Evolutionary conservation across 352 stramenopile species (phyloP).

Genomic region (Phytophthora pini): DNA sequence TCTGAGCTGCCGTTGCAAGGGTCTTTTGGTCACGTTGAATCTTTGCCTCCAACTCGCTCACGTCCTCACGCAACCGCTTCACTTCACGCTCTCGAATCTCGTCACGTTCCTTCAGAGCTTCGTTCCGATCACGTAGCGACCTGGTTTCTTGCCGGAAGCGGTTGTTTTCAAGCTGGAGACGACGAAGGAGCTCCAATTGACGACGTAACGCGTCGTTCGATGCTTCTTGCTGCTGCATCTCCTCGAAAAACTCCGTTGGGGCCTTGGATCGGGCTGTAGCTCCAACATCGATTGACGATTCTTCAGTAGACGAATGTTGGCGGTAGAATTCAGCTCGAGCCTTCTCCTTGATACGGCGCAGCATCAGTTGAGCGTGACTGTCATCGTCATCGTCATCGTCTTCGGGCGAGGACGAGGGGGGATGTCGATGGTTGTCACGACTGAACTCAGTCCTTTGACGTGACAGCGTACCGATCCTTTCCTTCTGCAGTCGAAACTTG

Average conservation of each 20-base stretch:
- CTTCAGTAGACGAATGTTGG: slow-evolving; percentile 14
- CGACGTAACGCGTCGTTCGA: slow-evolving; percentile 74
- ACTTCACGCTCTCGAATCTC: slow-evolving; percentile 54
- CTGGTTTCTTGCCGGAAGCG: slow-evolving; percentile 65
- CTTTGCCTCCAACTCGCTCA: slow-evolving; percentile 34
- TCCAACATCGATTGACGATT: slow-evolving; percentile 2
- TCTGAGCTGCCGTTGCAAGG: slow-evolving; percentile 43
- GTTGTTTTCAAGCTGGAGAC: slow-evolving; percentile 77
- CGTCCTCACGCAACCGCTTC: slow-evolving; percentile 53
- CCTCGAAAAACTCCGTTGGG: slow-evolving; percentile 23
- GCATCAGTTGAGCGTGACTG: slow-evolving; percentile 30
- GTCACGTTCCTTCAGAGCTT: slow-evolving; percentile 50
- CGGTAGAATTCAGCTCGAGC: slow-evolving; percentile 45
- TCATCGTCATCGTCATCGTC: slow-evolving; percentile 33
- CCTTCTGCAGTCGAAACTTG: slow-evolving; percentile 11
- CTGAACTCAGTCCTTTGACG: slow-evolving; percentile 10
- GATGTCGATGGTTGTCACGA: background rate
- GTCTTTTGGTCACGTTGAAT: slow-evolving; percentile 50
- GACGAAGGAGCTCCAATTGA: slow-evolving; percentile 72
- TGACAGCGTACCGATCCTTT: background rate
- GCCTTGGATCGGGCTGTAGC: background rate
- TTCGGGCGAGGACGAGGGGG: slow-evolving; percentile 11
- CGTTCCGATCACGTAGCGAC: slow-evolving; percentile 52
- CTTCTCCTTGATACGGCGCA: slow-evolving; percentile 48
- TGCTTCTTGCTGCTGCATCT: slow-evolving; percentile 60